phyloP scores from a whole-genome alignment of 2,329 filamentous ascomycete genomes.

The Fusarium xyrophilum region DNA sequence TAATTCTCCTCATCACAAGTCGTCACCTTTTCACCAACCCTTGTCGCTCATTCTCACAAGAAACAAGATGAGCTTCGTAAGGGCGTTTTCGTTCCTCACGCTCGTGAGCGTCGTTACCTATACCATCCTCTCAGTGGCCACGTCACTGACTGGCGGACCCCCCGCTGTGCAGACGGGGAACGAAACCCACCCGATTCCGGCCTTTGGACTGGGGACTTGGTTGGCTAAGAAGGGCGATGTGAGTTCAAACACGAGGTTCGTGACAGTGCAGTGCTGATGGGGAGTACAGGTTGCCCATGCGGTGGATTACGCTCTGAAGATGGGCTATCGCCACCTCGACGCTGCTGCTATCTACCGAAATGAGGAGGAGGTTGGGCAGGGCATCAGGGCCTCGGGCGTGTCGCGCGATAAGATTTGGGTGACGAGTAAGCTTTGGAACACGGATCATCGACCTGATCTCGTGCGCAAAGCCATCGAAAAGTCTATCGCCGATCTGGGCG shows the following conservation, averaged over 20 bases:
- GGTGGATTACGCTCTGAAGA: constrained; percentile 60
- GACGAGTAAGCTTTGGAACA: constrained; percentile 47
- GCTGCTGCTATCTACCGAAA: constrained; percentile 68
- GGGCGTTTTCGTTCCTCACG: constrained; percentile 22
- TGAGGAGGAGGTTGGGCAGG: constrained; percentile 57
- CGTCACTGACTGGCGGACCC: constrained; percentile 1
- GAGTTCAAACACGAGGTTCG: background rate
- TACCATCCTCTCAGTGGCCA: constrained; percentile 15
- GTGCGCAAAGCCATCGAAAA: constrained; percentile 42
- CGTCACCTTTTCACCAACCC: background rate
- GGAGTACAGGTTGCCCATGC: constrained; percentile 45
- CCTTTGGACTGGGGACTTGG: constrained; percentile 46
- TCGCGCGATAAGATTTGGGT: constrained; percentile 42
- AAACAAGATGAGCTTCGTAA: constrained; percentile 20
- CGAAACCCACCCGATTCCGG: constrained; percentile 37
- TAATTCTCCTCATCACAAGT: constrained; percentile 4
- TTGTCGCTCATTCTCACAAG: background rate
- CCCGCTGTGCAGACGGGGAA: background rate
- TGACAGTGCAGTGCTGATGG: accelerated
- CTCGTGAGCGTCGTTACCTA: constrained; percentile 13
- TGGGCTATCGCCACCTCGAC: constrained; percentile 64
- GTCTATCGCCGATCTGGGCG: constrained; percentile 42
- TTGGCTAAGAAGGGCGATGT: constrained; percentile 41
- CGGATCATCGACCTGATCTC: constrained; percentile 42
- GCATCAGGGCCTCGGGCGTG: constrained; percentile 47